Conservation (phyloP, 164 flowering plant genomes). For the Amborella trichopoda region DNA sequence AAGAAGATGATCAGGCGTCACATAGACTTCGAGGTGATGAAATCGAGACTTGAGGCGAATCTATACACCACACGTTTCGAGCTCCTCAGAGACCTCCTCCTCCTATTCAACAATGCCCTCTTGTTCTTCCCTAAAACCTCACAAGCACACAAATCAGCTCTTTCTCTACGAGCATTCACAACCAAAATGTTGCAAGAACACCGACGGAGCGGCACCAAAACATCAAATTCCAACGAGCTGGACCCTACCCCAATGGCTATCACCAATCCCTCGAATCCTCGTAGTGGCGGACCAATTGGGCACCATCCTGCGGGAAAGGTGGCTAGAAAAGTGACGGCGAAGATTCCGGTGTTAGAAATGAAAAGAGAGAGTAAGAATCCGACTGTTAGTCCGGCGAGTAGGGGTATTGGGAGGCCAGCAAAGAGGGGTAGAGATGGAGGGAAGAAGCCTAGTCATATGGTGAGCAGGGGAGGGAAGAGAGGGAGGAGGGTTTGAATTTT, state of each 20-base stretch:
- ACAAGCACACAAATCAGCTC: slow-evolving; percentile 45
- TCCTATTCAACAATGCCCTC: slow-evolving; percentile 63
- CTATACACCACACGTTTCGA: slow-evolving; percentile 32
- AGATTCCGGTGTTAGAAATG: too few relatives aligned
- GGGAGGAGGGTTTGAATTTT: too few relatives aligned
- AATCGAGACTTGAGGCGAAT: slow-evolving; percentile 26
- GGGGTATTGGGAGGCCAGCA: too few relatives aligned
- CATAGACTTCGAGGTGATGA: slow-evolving; percentile 57
- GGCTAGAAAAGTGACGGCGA: neutral
- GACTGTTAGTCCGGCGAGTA: too few relatives aligned
- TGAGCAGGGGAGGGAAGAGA: too few relatives aligned
- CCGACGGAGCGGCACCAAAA: slow-evolving; percentile 1
- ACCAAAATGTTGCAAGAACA: slow-evolving; percentile 18
- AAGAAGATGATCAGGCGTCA: slow-evolving; percentile 53
- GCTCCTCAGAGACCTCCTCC: slow-evolving; percentile 59
- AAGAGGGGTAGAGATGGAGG: too few relatives aligned
- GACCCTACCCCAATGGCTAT: slow-evolving; percentile 1
- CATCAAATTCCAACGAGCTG: neutral
- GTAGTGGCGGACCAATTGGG: slow-evolving; percentile 28
- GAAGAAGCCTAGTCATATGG: too few relatives aligned
- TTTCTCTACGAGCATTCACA: slow-evolving; percentile 31
- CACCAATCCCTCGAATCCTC: slow-evolving; percentile 33
- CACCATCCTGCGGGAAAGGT: slow-evolving; percentile 10
- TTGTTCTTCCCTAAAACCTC: slow-evolving; percentile 61
- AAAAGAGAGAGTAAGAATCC: too few relatives aligned